These are phyloP conservation scores for Apiotrichum porosum DNA, from an alignment of 1,284 basidiomycete genomes.

Conservation along the genomic window DNA sequence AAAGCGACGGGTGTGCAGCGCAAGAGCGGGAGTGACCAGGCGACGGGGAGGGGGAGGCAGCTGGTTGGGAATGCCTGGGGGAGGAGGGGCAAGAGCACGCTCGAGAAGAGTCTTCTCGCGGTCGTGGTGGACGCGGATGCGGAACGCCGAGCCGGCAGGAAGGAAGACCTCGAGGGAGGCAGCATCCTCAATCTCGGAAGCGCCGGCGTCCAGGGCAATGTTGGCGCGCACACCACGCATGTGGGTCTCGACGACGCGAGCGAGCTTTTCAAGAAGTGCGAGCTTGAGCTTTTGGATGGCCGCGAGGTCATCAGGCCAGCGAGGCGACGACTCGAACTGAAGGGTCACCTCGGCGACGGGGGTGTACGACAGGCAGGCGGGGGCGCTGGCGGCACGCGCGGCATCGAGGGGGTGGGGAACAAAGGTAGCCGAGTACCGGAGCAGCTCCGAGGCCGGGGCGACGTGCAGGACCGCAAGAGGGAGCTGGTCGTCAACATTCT, in stretches of 20 bases:
- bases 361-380: constrained; percentile 59
- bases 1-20: constrained; percentile 65
- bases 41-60: constrained; percentile 44
- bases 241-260: constrained; percentile 58
- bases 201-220: constrained; percentile 57
- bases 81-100: constrained; percentile 54
- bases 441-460: constrained; percentile 61
- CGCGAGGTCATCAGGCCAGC: constrained; percentile 91
- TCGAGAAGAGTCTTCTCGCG: constrained; percentile 77
- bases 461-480: constrained; percentile 77
- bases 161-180: constrained; percentile 72
- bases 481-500: constrained; percentile 67
- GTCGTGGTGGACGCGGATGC: constrained; percentile 78
- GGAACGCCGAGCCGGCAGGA: constrained; percentile 80
- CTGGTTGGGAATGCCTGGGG: constrained; percentile 25
- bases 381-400: constrained; percentile 47
- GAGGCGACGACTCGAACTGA: constrained; percentile 83
- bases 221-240: constrained; percentile 52
- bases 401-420: constrained; percentile 59
- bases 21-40: constrained; percentile 58
- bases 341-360: constrained; percentile 68
- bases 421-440: constrained; percentile 82
- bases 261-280: constrained; percentile 79
- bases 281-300: constrained; percentile 94
- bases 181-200: constrained; percentile 64